These are phyloP conservation scores for Diaporthe ampelina DNA, from an alignment of 2,329 filamentous ascomycete genomes.

Conservation along the genomic window DNA sequence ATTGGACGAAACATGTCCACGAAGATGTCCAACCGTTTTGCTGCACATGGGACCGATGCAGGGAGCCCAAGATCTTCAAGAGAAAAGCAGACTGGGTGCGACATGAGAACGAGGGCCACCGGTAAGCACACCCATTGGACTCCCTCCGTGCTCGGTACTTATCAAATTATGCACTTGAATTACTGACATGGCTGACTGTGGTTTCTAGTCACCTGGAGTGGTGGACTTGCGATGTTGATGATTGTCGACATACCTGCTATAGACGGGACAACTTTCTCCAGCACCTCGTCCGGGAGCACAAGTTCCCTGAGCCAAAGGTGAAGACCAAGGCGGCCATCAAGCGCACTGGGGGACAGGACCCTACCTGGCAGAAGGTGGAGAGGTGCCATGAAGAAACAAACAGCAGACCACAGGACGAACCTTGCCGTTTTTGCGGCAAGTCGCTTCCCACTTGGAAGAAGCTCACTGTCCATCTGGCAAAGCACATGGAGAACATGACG, in stretches of 20 bases:
- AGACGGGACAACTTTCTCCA: conserved; percentile 94
- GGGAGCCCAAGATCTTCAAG: conserved; percentile 92
- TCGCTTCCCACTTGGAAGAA: conserved; percentile 91
- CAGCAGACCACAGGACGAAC: conserved; percentile 78
- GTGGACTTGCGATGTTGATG: conserved; percentile 87
- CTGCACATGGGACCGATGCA: conserved; percentile 88
- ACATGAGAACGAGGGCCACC: conserved; percentile 92
- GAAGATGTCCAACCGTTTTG: conserved; percentile 95
- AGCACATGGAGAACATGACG: conserved; percentile 94
- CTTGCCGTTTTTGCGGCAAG: conserved; percentile 89
- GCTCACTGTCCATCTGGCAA: conserved; percentile 90
- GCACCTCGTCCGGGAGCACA: conserved; percentile 92
- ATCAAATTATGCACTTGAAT: background rate
- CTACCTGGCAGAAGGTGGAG: conserved; percentile 84
- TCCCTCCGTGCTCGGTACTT: background rate
- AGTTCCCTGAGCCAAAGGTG: conserved; percentile 83
- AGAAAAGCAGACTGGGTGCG: conserved; percentile 96
- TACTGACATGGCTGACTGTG: conserved; percentile 3
- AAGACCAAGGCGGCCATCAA: conserved; percentile 80
- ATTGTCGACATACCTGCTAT: conserved; percentile 86
- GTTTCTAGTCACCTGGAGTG: conserved; percentile 77
- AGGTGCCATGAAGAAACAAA: conserved; percentile 79
- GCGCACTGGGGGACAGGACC: conserved; percentile 69
- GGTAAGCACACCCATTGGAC: conserved; percentile 51
- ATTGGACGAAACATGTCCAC: conserved; percentile 97